Base-by-base conservation (phyloP, 768 basidiomycete species). In the Agaricus blazei region DNA sequence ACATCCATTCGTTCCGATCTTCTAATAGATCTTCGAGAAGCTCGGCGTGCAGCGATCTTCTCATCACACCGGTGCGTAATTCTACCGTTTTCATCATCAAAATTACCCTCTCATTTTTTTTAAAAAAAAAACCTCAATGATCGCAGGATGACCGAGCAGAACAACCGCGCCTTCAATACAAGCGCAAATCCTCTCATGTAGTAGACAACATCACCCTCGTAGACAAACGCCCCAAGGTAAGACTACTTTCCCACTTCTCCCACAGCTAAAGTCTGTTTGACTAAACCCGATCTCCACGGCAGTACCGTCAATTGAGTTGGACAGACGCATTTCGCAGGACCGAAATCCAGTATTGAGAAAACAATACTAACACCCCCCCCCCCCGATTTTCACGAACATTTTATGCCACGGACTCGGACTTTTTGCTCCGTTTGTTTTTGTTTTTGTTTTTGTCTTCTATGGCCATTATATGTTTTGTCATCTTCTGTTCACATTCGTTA, bases 161-260 rank as follows among this genome's bases (percentile, higher is more conserved):
- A 28, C 56, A 63, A 58, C 64, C 68, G 48, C 65, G 69, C 29
- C 64, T 69, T 54, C 75, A 75, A 58, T 71, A 74, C 60, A 74
- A 74, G 58, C 70, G 71, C 11, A 56, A 58, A 27, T 51, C 57
- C 4, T 52, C 23, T 9, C 68, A 69, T 40, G 47, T 64, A 29
- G 64, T 60, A 9, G 62, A 60, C 27, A 48, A 58, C 31, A 41
- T 38, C 11, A 59, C 61, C 11, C 43, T 51, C 27, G 55, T 59
- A 28, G 74, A 72, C 57, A 78, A 76, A 57, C 70, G 75, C 34
- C 68, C 72, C n/a, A 76, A 70, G 67, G 75, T 72, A 19, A 19
- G 19, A 19, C 19, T 19, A 48, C 28, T 59, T 51, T 42, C 29
- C 23, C 40, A 12, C 9, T 44, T 31, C 46, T 29, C 24, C 24